These are phyloP conservation scores for Thermochaetoides dissita DNA, from an alignment of 2,329 filamentous ascomycete species.

Conservation along the genomic window DNA sequence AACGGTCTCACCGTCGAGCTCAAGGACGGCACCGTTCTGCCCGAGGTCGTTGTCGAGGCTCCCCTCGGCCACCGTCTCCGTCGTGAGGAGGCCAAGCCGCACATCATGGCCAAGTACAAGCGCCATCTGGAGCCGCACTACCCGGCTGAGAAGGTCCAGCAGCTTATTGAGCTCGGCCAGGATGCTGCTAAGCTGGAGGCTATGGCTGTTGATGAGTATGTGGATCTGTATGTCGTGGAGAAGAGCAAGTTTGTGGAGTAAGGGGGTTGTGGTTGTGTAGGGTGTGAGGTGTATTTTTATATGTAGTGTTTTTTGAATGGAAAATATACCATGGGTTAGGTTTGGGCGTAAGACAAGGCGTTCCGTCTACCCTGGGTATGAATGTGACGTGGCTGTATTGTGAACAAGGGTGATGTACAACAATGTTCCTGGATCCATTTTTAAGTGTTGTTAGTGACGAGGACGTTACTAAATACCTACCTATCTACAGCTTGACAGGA, in stretches of 20 bases:
- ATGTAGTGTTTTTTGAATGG: neutral
- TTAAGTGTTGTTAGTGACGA: no score
- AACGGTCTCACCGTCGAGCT: constrained; percentile 92
- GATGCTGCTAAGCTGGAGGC: constrained; percentile 62
- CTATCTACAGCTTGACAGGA: no score
- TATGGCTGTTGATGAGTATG: constrained; percentile 81
- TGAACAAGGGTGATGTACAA: no score
- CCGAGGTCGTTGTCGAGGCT: constrained; percentile 85
- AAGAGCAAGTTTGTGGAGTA: constrained; percentile 44
- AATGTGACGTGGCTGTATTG: no score
- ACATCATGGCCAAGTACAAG: constrained; percentile 92
- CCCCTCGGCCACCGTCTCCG: constrained; percentile 84
- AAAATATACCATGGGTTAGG: no score
- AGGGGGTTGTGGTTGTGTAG: neutral
- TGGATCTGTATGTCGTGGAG: constrained; percentile 63
- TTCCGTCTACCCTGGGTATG: no score
- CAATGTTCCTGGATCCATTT: no score
- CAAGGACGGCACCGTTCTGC: constrained; percentile 82
- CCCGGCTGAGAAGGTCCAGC: constrained; percentile 58
- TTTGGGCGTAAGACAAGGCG: no score
- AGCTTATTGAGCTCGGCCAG: constrained; percentile 68
- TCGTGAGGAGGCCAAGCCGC: constrained; percentile 92
- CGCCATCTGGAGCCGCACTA: constrained; percentile 80
- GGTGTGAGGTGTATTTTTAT: neutral
- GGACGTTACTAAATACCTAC: no score